Evolutionary conservation across 1,284 basidiomycete genomes (phyloP), one percentile per base, ranked within the genome.

Genomic region (Trichosporon sp.): DNA sequence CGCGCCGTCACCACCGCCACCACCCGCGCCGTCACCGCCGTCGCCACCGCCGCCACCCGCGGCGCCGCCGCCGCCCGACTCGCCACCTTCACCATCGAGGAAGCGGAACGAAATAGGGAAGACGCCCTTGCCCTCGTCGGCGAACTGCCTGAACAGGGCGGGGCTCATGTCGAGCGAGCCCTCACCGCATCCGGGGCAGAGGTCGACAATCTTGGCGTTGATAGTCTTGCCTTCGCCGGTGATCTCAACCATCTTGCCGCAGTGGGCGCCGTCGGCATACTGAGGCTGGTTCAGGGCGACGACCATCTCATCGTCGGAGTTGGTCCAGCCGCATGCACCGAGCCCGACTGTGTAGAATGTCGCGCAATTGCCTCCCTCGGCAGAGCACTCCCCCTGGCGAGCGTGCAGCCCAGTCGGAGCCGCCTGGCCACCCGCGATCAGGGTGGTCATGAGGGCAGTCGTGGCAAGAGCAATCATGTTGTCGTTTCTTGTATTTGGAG

Each of bases 101-200:
- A 51, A 60, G 15, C 18, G 21, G 15, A 13, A 60, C 15, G 27
- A 25, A 15, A 60, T 60, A 6, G 27, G 27, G 18, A 60, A 13
- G 31, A 29, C 27, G 18, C 56, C 56, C 12, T 32, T 29, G 6
- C 56, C 56, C 7, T 31, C 6, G 56, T 29, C 12, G 8, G 56
- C 31, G 56, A 60, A 15, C 12, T 13, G 29, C 56, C n/a, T 64
- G 85, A 97, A 97, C 56, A 97, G 87, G 65, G 89, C 87, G 13
- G 81, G 79, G 31, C 91, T 91, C 70, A 95, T 85, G 85, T 97
- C 94, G 68, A 97, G 87, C 53, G 87, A 91, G 42, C 87, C 89
- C 51, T 81, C 86, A 2, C 66, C 68, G 70, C 81, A 82, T 31
- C 67, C 71, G 3, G 81, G 81, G 70, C 80, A 83, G 86, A 86